Evolutionary conservation across 2,329 filamentous ascomycete species (phyloP).

Genomic region (Neospermospora avenae): DNA sequence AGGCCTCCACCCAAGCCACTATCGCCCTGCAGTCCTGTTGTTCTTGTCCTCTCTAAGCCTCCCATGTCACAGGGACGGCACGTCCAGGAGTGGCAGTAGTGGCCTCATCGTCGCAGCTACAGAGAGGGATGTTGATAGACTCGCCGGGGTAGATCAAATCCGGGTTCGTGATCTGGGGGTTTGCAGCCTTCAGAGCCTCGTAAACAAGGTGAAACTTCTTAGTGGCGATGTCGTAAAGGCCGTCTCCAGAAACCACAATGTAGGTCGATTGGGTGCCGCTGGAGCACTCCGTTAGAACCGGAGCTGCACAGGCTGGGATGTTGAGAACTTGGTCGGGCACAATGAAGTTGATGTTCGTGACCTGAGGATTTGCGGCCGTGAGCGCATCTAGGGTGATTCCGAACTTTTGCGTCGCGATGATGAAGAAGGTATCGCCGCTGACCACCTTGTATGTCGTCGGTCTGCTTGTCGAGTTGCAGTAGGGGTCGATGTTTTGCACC

Average conservation of each 20-base stretch:
- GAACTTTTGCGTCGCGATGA: conserved; percentile 19
- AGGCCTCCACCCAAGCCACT: too few relatives aligned
- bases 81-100: too few relatives aligned
- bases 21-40: too few relatives aligned
- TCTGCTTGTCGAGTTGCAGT: conserved; percentile 1
- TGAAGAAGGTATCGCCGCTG: conserved; percentile 13
- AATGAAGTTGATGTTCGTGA: background rate
- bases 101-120: too few relatives aligned
- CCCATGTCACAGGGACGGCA: too few relatives aligned
- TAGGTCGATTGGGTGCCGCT: background rate
- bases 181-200: conserved; percentile 9
- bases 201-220: background rate
- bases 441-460: conserved; percentile 3
- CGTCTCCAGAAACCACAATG: background rate
- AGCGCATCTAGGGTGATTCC: conserved; percentile 7
- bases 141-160: too few relatives aligned
- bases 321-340: background rate
- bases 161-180: conserved; percentile 7
- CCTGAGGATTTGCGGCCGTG: background rate
- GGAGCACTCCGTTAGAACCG: background rate
- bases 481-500: conserved; percentile 4
- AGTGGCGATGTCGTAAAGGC: background rate
- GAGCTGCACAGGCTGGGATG: background rate
- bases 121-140: too few relatives aligned
- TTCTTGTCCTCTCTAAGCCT: too few relatives aligned